Percentiles rank a stretch among this genome's conserved stretches.
Evolutionary conservation across 176 grass and related monocot genomes (phyloP).

Genomic region (Oryza glumipatula): DNA sequence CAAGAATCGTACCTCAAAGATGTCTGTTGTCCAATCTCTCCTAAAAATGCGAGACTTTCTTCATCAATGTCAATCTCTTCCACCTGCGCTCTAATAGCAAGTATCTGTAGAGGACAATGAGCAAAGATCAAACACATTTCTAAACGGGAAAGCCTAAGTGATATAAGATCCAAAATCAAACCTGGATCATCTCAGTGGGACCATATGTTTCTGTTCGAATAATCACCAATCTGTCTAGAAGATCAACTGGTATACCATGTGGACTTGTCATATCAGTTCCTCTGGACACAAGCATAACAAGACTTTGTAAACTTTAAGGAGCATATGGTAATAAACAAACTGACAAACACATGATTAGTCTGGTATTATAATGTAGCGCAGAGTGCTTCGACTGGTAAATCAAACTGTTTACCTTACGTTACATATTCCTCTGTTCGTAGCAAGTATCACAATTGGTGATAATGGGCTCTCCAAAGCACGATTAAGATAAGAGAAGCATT

Average conservation of each 20-base stretch:
- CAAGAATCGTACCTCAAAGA: constrained; percentile 72
- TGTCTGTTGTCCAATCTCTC: constrained; percentile 87
- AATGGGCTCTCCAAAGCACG: constrained; percentile 90
- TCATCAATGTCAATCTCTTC: constrained; percentile 97
- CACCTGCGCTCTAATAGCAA: constrained; percentile 95
- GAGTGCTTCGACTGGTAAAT: constrained; percentile 21
- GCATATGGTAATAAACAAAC: constrained; percentile 10
- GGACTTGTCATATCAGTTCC: constrained; percentile 98
- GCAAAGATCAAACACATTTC: constrained; percentile 31
- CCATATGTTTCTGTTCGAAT: constrained; percentile 93
- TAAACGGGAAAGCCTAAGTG: constrained; percentile 24
- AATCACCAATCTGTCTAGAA: constrained; percentile 95
- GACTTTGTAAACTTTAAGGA: constrained; percentile 30
- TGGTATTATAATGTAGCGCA: neutral
- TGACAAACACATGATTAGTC: neutral
- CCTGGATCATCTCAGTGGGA: constrained; percentile 96
- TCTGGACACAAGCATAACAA: constrained; percentile 54
- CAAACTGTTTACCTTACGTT: constrained; percentile 69
- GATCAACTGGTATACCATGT: constrained; percentile 90
- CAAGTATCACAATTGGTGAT: constrained; percentile 91
- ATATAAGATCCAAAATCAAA: constrained; percentile 43
- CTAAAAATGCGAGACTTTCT: constrained; percentile 91
- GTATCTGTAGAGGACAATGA: constrained; percentile 55
- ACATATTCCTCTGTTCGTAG: constrained; percentile 96
- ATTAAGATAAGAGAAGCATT: constrained; percentile 99